Conservation (phyloP, 106 monocot genomes). For the Dendrobium officinale region DNA sequence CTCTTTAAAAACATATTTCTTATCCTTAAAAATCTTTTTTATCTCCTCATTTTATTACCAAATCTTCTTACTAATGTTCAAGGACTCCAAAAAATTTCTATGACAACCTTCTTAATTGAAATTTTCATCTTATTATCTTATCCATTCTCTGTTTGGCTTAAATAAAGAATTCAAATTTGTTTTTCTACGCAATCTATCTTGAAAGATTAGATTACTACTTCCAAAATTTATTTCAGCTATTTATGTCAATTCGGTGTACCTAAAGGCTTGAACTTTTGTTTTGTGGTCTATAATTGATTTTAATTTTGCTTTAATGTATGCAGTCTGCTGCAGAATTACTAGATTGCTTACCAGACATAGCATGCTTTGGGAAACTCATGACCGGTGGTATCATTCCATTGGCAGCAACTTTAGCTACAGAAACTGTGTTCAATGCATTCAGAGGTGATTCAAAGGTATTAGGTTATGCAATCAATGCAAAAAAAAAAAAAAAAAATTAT, state of each 20-base stretch:
- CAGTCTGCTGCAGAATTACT: conserved; percentile 92
- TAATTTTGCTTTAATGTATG: conserved; percentile 8
- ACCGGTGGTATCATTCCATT: conserved; percentile 91
- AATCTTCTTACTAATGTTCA: no score
- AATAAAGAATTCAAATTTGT: not conserved
- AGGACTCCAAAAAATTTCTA: not conserved
- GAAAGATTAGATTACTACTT: not conserved
- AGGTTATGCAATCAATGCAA: not conserved
- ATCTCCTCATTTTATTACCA: no score
- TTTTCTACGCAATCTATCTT: not conserved
- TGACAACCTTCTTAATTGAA: not conserved
- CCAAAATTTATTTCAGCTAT: not conserved
- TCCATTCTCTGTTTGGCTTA: not conserved
- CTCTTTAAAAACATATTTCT: no score
- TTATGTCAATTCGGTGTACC: not conserved
- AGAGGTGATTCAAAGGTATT: conserved; percentile 79
- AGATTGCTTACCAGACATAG: conserved; percentile 78
- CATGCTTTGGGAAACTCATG: conserved; percentile 89
- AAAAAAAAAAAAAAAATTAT: no score
- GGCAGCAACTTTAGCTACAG: conserved; percentile 77
- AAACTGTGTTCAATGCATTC: conserved; percentile 79
- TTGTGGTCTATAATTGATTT: not conserved
- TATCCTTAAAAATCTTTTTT: no score
- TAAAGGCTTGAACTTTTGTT: not conserved
- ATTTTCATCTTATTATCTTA: not conserved